A percentile compares a stretch with the other conserved stretches of the same genome.
These are phyloP conservation scores for Hericium erinaceus DNA, from an alignment of 768 basidiomycete genomes.

Conservation along the genomic window DNA sequence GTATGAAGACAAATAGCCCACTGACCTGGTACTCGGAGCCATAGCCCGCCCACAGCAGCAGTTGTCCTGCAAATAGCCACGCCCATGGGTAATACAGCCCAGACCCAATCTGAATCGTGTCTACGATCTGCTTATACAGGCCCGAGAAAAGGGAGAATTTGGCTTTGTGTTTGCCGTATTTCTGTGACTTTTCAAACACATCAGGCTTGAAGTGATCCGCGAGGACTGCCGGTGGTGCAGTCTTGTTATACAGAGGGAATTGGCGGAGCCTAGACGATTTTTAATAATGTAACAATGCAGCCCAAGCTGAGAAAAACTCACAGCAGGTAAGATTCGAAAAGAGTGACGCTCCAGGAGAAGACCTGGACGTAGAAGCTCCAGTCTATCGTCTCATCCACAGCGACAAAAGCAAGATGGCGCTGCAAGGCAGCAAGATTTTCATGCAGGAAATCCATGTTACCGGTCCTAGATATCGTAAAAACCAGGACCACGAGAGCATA, in stretches of 20 bases:
- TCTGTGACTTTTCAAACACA: slow-evolving; percentile 82
- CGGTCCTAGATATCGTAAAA: background rate
- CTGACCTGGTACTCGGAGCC: slow-evolving; percentile 63
- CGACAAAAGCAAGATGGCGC: slow-evolving; percentile 58
- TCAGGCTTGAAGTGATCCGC: slow-evolving; percentile 57
- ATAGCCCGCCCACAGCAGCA: slow-evolving; percentile 49
- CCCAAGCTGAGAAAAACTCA: slow-evolving; percentile 30
- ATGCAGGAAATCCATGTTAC: slow-evolving; percentile 11
- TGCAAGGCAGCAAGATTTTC: slow-evolving; percentile 31
- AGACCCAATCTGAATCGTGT: slow-evolving; percentile 60
- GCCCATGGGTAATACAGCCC: slow-evolving; percentile 72
- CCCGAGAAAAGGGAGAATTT: slow-evolving; percentile 69
- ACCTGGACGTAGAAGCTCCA: slow-evolving; percentile 78
- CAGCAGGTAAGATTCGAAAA: slow-evolving; percentile 85
- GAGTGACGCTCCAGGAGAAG: slow-evolving; percentile 68
- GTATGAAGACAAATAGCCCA: slow-evolving; percentile 13
- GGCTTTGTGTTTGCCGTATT: slow-evolving; percentile 88
- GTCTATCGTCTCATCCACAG: slow-evolving; percentile 53
- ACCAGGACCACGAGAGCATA: background rate
- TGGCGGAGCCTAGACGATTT: slow-evolving; percentile 49
- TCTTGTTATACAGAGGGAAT: slow-evolving; percentile 75
- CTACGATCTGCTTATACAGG: slow-evolving; percentile 63
- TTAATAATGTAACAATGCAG: background rate
- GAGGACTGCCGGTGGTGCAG: slow-evolving; percentile 60
- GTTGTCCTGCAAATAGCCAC: slow-evolving; percentile 56